Base-by-base conservation (phyloP, 2,329 filamentous ascomycete species). In the Emmonsia crescens region DNA sequence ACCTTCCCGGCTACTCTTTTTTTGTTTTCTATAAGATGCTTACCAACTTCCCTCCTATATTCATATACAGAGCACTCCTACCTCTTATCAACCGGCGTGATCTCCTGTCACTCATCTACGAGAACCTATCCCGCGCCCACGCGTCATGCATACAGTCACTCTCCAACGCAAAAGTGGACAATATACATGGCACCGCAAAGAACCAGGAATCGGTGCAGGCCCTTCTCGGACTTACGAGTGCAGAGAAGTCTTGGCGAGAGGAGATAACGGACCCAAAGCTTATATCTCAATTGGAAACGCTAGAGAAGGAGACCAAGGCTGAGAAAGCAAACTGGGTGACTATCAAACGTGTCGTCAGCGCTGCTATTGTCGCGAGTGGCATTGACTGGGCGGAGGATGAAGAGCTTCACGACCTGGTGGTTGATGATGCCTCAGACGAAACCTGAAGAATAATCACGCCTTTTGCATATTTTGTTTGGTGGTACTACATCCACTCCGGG, bases 321-420 rank as follows among this genome's bases (percentile, higher is more conserved):
- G 87, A 85, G 71, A 83, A 83, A 64, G 84, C 85, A 66, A 82
- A 82, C 69, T 90, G 86, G 85, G 84, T 85, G 68, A 85, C 87
- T 24, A 83, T 93, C 73, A 94, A 93, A 76, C 88, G 84, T 29
- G 84, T 91, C 49, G 82, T 88, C n/a, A 89, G 88, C 69, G 89
- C 88, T 21, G 82, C 91, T 61, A 83, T 96, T 55, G 89, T 85
- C 5, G 89, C 89, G 2, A 95, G 90, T 72, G 91, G 91, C 55
- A 79, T 94, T 60, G 86, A 95, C 70, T 96, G 91, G 91, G 85
- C 84, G 14, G 78, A 82, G 48, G 85, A 95, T 73, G 81, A 85
- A 59, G 80, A 79, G 63, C 76, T 96, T 64, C 80, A 83, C 62
- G 83, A 84, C 58, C 79, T 93, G 64, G 89, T 96, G 31, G 78